Conservation (phyloP, 805 yeast genomes). For the Scheffersomyces ergatensis region DNA sequence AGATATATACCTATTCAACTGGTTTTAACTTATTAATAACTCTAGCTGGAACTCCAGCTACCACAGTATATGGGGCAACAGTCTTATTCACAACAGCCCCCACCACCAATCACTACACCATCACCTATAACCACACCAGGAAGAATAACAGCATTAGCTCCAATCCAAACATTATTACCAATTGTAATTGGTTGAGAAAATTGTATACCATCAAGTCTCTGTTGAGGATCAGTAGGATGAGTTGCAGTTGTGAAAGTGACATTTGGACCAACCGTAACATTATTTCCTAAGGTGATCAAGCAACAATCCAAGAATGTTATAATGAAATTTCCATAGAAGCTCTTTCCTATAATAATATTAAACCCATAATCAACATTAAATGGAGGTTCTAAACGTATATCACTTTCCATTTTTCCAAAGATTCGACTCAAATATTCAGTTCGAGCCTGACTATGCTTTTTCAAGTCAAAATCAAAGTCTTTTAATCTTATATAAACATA, state of each 20-base stretch:
- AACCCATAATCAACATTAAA: constrained; percentile 65
- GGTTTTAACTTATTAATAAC: constrained; percentile 28
- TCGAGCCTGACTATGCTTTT: constrained; percentile 34
- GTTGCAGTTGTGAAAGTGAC: constrained; percentile 60
- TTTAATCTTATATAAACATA: constrained; percentile 30
- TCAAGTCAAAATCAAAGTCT: constrained; percentile 25
- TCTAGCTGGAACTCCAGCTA: constrained; percentile 63
- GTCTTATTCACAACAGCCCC: constrained; percentile 60
- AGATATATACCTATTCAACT: no score
- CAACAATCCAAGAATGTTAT: constrained; percentile 57
- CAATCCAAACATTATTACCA: constrained; percentile 70
- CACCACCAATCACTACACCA: constrained; percentile 59
- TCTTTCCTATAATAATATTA: constrained; percentile 56
- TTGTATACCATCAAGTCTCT: constrained; percentile 46
- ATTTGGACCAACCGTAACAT: constrained; percentile 63
- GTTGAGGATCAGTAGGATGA: constrained; percentile 55
- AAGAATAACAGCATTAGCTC: constrained; percentile 50
- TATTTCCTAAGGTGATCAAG: constrained; percentile 57
- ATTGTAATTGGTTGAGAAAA: constrained; percentile 55
- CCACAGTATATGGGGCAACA: constrained; percentile 54
- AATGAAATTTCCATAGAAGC: constrained; percentile 61
- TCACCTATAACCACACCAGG: constrained; percentile 67
- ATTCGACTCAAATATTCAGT: constrained; percentile 31
- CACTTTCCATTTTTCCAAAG: constrained; percentile 48
- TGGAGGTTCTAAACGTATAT: constrained; percentile 53